A percentile compares a stretch with the other conserved stretches of the same genome.
phyloP scores from a whole-genome alignment of 257 asterid genomes.

The Asclepias syriaca region DNA sequence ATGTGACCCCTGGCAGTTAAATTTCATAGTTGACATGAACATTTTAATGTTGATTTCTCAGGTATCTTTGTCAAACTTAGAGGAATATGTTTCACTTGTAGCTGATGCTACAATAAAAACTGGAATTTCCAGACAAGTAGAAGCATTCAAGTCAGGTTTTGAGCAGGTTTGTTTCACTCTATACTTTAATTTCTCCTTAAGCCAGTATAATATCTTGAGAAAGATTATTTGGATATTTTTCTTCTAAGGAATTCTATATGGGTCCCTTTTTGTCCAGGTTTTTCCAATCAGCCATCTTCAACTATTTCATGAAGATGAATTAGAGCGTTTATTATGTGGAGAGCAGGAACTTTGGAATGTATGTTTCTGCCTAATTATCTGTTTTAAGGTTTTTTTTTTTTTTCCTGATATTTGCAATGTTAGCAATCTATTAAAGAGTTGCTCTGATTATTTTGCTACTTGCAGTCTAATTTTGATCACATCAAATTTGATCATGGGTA shows the following conservation, averaged over 20 bases:
- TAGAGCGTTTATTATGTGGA: constrained; percentile 84
- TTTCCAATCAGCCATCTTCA: constrained; percentile 70
- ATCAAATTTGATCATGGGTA: constrained; percentile 95
- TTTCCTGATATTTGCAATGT: not conserved
- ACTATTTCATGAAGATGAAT: constrained; percentile 77
- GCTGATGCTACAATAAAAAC: constrained; percentile 70
- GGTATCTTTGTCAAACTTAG: constrained; percentile 68
- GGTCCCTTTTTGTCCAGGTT: constrained; percentile 46
- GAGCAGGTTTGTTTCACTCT: constrained; percentile 46
- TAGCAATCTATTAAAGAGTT: not conserved
- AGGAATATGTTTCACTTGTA: constrained; percentile 53
- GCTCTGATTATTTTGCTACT: constrained; percentile 5
- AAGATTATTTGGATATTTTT: not conserved
- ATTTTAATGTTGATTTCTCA: constrained; percentile 26
- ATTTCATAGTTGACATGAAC: not conserved
- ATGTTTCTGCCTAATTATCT: constrained; percentile 22
- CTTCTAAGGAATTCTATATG: not conserved
- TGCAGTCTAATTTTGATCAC: constrained; percentile 76
- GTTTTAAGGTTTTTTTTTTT: not conserved
- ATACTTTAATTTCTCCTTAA: not conserved
- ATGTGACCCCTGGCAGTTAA: not conserved
- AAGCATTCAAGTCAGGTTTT: constrained; percentile 91
- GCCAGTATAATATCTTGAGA: not conserved
- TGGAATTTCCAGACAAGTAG: constrained; percentile 83
- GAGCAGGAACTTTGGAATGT: constrained; percentile 82